Base-by-base conservation (phyloP, 1,139 yeast genomes). In the Eremothecium cymbalariae region DNA sequence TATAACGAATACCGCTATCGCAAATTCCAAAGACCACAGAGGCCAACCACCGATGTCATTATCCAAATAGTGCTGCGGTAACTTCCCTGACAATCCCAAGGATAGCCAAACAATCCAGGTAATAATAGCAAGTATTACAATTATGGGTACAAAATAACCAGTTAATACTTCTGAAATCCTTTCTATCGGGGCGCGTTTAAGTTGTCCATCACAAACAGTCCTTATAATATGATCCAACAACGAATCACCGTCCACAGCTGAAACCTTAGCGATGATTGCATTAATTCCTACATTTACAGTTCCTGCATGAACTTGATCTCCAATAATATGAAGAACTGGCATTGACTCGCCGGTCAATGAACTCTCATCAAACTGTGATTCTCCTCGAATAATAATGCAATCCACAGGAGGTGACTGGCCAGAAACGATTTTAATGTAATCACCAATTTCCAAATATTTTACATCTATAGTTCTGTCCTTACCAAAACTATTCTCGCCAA, bases 401-500 rank as follows among this genome's bases (percentile, higher is more conserved):
- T 81, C 93, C 3, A 75, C 72, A 2, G 88, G 78, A 2, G 85
- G 84, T 0, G 84, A 72, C 48, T 74, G 80, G 2, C 93, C 93
- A 0, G 83, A 70, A 2, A 69, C 57, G 12, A 81, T 64, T 25
- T 70, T 60, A 15, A 79, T 73, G 33, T 50, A 62, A 50, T 81
- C 93, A 6, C 78, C 84, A 16, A 70, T 59, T 47, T 81, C 93
- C 30, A 81, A 58, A 32, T 65, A 62, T 31, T 74, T 72, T 2
- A 74, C 61, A 17, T 71, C 68, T 5, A 73, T 59, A 8, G 55
- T 59, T 20, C 44, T 39, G 27, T 68, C 74, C 1, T 49, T 47
- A 4, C 34, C 46, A 13, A 39, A 23, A 8, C 36, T 45, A 4
- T 44, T 48, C 5, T 44, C 44, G n/a, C 43, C 55, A 4, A 42